phyloP scores from a whole-genome alignment of 2,329 filamentous ascomycete species.

The Aspergillus phoenicis region DNA sequence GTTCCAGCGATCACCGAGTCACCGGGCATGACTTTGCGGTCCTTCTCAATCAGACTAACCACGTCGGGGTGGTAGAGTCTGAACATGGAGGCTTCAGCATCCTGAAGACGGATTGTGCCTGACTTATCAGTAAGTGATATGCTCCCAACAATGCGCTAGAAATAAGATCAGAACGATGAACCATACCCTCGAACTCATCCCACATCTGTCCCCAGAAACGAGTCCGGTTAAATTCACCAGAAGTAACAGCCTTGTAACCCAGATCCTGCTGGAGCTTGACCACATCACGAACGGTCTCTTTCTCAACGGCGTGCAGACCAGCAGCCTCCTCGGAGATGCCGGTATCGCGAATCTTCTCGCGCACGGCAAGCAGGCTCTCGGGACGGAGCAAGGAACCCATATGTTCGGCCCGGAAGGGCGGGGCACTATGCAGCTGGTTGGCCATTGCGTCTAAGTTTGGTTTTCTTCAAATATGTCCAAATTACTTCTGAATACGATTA shows the following conservation, averaged over 20 bases:
- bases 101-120: slow-evolving; percentile 30
- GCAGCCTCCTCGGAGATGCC: neutral
- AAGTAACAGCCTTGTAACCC: slow-evolving; percentile 5
- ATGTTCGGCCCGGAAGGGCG: slow-evolving; percentile 7
- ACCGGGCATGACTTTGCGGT: slow-evolving; percentile 31
- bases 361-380: neutral
- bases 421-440: neutral
- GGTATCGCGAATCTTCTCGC: slow-evolving; percentile 5
- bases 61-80: slow-evolving; percentile 32
- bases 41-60: slow-evolving; percentile 30
- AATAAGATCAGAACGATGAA: neutral
- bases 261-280: slow-evolving; percentile 1
- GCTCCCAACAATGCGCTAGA: too few relatives aligned
- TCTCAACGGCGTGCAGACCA: neutral
- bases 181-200: slow-evolving; percentile 8
- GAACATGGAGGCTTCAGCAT: slow-evolving; percentile 32
- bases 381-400: slow-evolving; percentile 5
- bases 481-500: neutral
- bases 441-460: neutral
- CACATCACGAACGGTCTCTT: neutral
- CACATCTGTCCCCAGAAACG: slow-evolving; percentile 8
- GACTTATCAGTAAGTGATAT: neutral
- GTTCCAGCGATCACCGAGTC: slow-evolving; percentile 30
- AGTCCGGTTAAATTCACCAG: slow-evolving; percentile 5
- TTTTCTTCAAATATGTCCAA: neutral